Percentiles rank a stretch among this genome's conserved stretches.
phyloP scores from a whole-genome alignment of 2,329 filamentous ascomycete species.

The Trichoderma sp. region DNA sequence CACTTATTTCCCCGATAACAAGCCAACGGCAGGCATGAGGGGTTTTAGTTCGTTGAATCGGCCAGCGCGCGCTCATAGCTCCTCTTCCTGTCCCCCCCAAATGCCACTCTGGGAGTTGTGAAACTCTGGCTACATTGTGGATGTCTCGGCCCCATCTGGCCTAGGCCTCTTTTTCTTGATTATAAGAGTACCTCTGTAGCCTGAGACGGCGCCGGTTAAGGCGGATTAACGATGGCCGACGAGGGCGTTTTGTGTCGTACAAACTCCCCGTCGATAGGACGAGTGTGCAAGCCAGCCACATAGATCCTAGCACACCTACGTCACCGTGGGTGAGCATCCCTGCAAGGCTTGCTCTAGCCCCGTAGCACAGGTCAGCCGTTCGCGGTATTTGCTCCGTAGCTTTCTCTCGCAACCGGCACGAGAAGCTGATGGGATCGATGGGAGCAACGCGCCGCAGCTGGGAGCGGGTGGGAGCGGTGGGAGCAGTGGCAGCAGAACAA shows the following conservation, averaged over 20 bases:
- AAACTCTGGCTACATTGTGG: slow-evolving; percentile 25
- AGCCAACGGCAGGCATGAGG: slow-evolving; percentile 16
- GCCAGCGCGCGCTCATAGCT: not conserved
- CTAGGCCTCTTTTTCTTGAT: slow-evolving; percentile 13
- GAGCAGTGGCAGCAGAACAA: slow-evolving; percentile 4
- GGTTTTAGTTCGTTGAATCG: slow-evolving; percentile 12
- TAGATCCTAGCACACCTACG: slow-evolving; percentile 22
- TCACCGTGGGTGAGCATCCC: slow-evolving; percentile 24
- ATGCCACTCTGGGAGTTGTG: slow-evolving; percentile 16
- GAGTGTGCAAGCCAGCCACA: slow-evolving; percentile 19
- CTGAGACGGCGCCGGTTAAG: slow-evolving; percentile 13
- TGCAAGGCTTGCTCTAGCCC: slow-evolving; percentile 13
- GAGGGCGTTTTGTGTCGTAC: slow-evolving; percentile 15
- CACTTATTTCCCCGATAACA: not conserved
- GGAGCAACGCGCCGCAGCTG: not conserved
- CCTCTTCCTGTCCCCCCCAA: not conserved
- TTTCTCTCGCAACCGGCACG: not conserved
- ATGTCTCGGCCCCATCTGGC: slow-evolving; percentile 17
- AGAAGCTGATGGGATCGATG: not conserved
- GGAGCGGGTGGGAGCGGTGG: not conserved
- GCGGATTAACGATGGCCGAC: slow-evolving; percentile 15
- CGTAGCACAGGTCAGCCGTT: slow-evolving; percentile 7
- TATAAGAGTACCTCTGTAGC: not conserved
- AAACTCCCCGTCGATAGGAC: slow-evolving; percentile 20
- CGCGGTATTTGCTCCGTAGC: slow-evolving; percentile 17